Conservation (phyloP, 2,329 filamentous ascomycete species). For the Ophiognomonia clavigignenti-juglandacearum region DNA sequence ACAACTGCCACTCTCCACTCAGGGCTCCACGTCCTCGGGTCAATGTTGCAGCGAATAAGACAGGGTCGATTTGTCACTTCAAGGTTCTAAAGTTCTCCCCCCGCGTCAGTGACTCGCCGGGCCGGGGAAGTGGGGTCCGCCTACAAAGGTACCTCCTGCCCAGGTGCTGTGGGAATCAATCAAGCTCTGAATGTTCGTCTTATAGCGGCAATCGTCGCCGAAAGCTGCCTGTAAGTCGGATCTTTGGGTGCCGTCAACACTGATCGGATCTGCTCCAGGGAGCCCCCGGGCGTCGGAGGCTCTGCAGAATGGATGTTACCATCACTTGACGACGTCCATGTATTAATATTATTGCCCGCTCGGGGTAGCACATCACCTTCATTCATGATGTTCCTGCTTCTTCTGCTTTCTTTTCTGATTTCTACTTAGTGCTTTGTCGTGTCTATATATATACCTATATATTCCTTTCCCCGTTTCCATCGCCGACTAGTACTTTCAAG, state of each 20-base stretch:
- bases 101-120: not conserved
- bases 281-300: not conserved
- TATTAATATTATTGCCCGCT: too few relatives aligned
- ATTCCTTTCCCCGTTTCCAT: not conserved
- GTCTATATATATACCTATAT: too few relatives aligned
- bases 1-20: too few relatives aligned
- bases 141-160: too few relatives aligned
- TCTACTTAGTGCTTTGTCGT: not conserved
- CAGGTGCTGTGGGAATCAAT: too few relatives aligned
- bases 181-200: too few relatives aligned
- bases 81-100: too few relatives aligned
- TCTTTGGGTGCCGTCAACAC: not conserved
- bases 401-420: not conserved
- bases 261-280: not conserved
- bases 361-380: too few relatives aligned
- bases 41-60: constrained; percentile 7
- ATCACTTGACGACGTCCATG: not conserved
- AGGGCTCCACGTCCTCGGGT: too few relatives aligned
- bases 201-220: constrained; percentile 12
- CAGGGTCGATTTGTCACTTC: constrained; percentile 11
- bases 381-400: too few relatives aligned
- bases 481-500: not conserved
- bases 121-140: constrained; percentile 9
- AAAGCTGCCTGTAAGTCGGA: not conserved
- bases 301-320: not conserved